Evolutionary conservation across 495 filamentous ascomycete genomes (phyloP), one percentile per base, ranked within the genome.

Genomic region (Podospora anserina): DNA sequence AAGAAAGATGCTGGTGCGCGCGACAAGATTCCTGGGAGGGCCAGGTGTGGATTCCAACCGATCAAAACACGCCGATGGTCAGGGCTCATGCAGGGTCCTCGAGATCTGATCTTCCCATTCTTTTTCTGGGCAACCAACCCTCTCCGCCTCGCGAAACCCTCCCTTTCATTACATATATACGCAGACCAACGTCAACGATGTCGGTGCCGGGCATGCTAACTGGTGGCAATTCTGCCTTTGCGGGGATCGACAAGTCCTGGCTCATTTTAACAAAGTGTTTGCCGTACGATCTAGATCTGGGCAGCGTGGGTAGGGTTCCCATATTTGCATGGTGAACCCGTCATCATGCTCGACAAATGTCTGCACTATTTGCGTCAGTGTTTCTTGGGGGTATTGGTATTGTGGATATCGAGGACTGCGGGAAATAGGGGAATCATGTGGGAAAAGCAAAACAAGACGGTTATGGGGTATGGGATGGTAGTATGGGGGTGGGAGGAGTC

Each of bases 311-410:
- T 71, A n/a, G 82, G 82, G 69, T 82, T 82, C 23, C 78, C 80
- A 66, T 84, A 86, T 55, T 55, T 85, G 82, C 62, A 84, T 70
- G 23, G 82, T 76, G 53, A 82, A 78, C 23, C 84, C 82, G 69
- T 86, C 82, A 61, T 64, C 69, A 39, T 81, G 78, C 20, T 80
- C 70, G 16, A 82, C 77, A 57, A 77, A 82, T 5, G 65, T 77
- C 80, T 81, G 55, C 60, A 19, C 1, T 39, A 4, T 58, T 20
- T 58, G n/a, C 56, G 56, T 61, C 18, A 61, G 26, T 16, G 13
- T 16, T 1, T 16, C 39, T 49, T 49, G 39, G 39, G 15, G 39
- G 9, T 16, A 11, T 49, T 32, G 30, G 1, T 5, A 49, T 49
- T 6, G 39, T 49, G 39, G 39, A 49, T 49, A 49, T 49, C 39